Conservation (phyloP, 2,329 filamentous ascomycete genomes). For the Apiospora phragmitis region DNA sequence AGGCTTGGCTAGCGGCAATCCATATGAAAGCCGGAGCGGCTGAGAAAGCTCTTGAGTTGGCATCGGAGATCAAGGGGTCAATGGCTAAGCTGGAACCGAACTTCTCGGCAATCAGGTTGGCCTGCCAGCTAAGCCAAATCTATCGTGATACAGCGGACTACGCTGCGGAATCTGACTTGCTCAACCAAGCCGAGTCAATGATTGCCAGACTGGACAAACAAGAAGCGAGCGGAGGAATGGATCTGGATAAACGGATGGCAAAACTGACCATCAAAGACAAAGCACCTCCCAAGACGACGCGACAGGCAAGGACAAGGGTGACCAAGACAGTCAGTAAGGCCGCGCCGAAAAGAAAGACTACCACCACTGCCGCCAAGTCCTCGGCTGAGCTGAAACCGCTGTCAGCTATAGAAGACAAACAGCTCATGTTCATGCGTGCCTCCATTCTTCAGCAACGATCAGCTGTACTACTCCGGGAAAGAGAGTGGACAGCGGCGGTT, state of each 20-base stretch:
- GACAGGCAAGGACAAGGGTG: constrained; percentile 22
- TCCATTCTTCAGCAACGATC: constrained; percentile 44
- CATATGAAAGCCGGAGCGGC: constrained; percentile 59
- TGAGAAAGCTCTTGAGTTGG: constrained; percentile 56
- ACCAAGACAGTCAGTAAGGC: constrained; percentile 26
- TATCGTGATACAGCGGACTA: constrained; percentile 50
- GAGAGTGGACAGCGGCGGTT: constrained; percentile 60
- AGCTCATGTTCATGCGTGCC: constrained; percentile 38
- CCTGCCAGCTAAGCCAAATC: constrained; percentile 57
- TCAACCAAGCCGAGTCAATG: constrained; percentile 51
- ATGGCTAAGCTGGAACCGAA: constrained; percentile 49
- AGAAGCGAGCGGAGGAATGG: constrained; percentile 19
- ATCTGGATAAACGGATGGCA: constrained; percentile 39
- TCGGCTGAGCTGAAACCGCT: constrained; percentile 16
- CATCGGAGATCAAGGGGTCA: constrained; percentile 52
- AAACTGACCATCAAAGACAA: constrained; percentile 35
- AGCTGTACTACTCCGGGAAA: constrained; percentile 46
- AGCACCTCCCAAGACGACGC: constrained; percentile 21
- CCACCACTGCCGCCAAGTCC: constrained; percentile 22
- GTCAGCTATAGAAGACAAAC: constrained; percentile 29
- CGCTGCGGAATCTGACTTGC: constrained; percentile 43
- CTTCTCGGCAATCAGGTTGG: constrained; percentile 45
- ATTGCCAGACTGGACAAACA: constrained; percentile 33
- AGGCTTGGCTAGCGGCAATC: constrained; percentile 56
- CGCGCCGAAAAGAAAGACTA: constrained; percentile 21